A percentile compares a stretch with the other conserved stretches of the same genome.
phyloP scores from a whole-genome alignment of 164 flowering plant genomes.

The Amborella trichopoda region DNA sequence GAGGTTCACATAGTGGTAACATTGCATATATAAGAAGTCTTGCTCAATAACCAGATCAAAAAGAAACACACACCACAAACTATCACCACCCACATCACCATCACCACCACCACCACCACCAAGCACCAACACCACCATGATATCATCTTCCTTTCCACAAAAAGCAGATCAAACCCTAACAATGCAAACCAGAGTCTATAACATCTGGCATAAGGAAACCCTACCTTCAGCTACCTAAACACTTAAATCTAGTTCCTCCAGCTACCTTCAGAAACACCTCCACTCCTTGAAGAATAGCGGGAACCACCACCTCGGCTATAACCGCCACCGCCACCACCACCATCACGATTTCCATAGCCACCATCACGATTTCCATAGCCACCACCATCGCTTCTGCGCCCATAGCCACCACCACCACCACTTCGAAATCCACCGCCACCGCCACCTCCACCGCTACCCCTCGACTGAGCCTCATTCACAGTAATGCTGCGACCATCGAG shows the following conservation, averaged over 20 bases:
- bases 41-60: no score
- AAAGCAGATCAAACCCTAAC: no score
- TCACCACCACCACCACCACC: no score
- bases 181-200: no score
- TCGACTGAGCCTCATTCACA: conserved; percentile 39
- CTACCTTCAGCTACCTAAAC: no score
- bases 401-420: conserved; percentile 17
- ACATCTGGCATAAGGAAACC: no score
- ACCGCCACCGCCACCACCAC: conserved; percentile 13
- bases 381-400: conserved; percentile 12
- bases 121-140: no score
- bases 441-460: conserved; percentile 24
- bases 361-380: conserved; percentile 13
- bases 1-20: no score
- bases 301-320: conserved; percentile 13
- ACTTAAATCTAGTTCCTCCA: conserved; percentile 31
- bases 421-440: conserved; percentile 13
- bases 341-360: conserved; percentile 11
- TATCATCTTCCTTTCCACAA: no score
- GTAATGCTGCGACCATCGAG: conserved; percentile 41
- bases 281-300: conserved; percentile 16
- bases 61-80: no score
- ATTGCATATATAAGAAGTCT: no score
- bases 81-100: no score
- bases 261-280: conserved; percentile 22